Conservation (phyloP, 2,329 filamentous ascomycete species). For the Pyrenophora seminiperda region DNA sequence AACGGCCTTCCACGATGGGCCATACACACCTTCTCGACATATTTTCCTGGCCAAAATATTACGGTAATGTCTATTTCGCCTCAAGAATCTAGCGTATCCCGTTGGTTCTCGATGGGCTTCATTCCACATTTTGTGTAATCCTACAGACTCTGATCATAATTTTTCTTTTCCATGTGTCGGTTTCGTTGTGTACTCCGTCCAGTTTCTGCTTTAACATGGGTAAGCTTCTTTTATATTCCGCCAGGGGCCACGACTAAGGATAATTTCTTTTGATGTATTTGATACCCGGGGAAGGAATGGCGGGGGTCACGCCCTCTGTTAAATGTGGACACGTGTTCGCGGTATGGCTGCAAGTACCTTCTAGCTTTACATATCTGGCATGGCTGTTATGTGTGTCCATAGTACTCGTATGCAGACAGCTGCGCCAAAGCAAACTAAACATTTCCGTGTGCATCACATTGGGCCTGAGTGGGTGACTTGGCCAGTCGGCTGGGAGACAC, state of each 20-base stretch:
- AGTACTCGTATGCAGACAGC: neutral
- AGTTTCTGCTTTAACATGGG: neutral
- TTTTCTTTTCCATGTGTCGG: neutral
- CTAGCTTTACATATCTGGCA: constrained; percentile 8
- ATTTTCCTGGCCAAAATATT: constrained; percentile 9
- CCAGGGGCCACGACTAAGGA: constrained; percentile 19
- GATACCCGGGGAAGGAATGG: constrained; percentile 35
- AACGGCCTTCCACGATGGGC: constrained; percentile 30
- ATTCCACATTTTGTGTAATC: constrained; percentile 14
- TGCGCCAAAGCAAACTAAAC: constrained; percentile 1
- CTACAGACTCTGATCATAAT: neutral
- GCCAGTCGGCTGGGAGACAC: constrained; percentile 4
- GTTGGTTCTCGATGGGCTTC: constrained; percentile 10
- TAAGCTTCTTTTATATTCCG: constrained; percentile 3
- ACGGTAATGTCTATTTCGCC: constrained; percentile 40
- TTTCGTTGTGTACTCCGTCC: neutral
- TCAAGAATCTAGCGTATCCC: constrained; percentile 33
- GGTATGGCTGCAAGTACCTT: constrained; percentile 8
- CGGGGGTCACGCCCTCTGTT: constrained; percentile 26
- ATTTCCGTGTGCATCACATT: neutral
- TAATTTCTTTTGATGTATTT: constrained; percentile 28
- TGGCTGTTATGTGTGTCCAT: constrained; percentile 4
- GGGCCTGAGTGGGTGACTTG: constrained; percentile 5
- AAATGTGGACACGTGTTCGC: constrained; percentile 20
- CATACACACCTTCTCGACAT: constrained; percentile 1